Evolutionary conservation across 306 rosid genomes (phyloP), one percentile per base, ranked within the genome.

Genomic region (Dryas drummondii): DNA sequence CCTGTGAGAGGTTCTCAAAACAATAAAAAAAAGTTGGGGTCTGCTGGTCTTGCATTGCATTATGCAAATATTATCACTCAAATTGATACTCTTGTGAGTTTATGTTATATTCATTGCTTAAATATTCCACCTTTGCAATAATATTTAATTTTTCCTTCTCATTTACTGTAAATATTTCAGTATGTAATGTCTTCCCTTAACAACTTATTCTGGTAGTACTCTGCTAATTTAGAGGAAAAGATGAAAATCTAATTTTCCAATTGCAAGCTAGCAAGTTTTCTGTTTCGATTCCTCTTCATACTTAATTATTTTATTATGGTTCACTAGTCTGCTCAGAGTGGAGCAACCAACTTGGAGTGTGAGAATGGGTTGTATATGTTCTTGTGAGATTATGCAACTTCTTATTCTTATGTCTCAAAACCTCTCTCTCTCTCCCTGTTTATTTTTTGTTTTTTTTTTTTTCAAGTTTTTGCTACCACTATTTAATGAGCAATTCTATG

Each of bases 11-110:
- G 88, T 68, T 85, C 88, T 76, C 93, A 81, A 26, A 84, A 69
- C 70, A 85, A 82, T 81, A 83, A 84, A 46, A 85, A 87, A 75
- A 92, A 82, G 85, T 78, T 94, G 84, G 99, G 99, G 49, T 84
- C 92, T 70, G 93, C 98, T 60, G 99, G 99, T 85, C 99, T 96
- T 59, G 97, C 98, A 51, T 85, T 94, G 91, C 99, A 94, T 84
- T 94, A 90, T 76, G 99, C 99, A 67, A 90, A 87, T 77, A 89
- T 94, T 80, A 86, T 94, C 82, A 78, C 92, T 48, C 99, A 94
- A 87, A 86, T 94, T 56, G 99, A 94, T 78, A 87, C 97, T 74
- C 88, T 94, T 75, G 99, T 94, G 80, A 90, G 99, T 90, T 66
- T 12, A 62, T 66, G 22, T 52, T 78, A 55, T 61, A 42, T 75